These are phyloP conservation scores for Suillus spraguei DNA, from an alignment of 768 basidiomycete genomes.

Conservation along the genomic window DNA sequence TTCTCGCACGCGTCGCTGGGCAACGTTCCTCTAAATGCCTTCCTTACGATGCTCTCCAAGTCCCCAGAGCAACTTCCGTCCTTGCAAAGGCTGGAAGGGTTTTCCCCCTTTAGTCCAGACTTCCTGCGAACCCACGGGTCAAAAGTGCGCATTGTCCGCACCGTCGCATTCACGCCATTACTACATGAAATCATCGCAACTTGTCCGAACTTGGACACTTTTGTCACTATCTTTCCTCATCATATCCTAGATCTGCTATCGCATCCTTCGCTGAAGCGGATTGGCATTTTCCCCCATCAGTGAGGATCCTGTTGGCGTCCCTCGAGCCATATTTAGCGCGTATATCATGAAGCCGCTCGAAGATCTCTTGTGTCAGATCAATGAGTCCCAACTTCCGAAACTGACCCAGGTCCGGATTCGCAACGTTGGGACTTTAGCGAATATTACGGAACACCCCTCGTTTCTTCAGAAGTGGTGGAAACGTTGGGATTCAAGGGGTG, in stretches of 20 bases:
- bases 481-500: slow-evolving; percentile 29
- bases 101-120: slow-evolving; percentile 42
- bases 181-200: slow-evolving; percentile 39
- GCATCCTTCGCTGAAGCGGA: slow-evolving; percentile 43
- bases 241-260: slow-evolving; percentile 36
- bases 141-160: slow-evolving; percentile 44
- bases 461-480: slow-evolving; percentile 33
- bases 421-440: slow-evolving; percentile 41
- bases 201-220: slow-evolving; percentile 44
- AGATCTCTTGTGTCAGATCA: slow-evolving; percentile 39
- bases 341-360: slow-evolving; percentile 47
- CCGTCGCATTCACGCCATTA: slow-evolving; percentile 36
- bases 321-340: slow-evolving; percentile 36
- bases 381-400: slow-evolving; percentile 36
- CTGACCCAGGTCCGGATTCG: slow-evolving; percentile 42
- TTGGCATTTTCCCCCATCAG: slow-evolving; percentile 46
- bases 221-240: slow-evolving; percentile 41
- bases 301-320: slow-evolving; percentile 40
- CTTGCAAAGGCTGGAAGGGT: slow-evolving; percentile 45
- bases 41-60: slow-evolving; percentile 40
- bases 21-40: slow-evolving; percentile 41
- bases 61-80: slow-evolving; percentile 39
- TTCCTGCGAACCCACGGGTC: slow-evolving; percentile 45
- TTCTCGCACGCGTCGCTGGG: slow-evolving; percentile 36
- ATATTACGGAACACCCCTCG: slow-evolving; percentile 28